Percentiles rank a stretch among this genome's conserved stretches.
Evolutionary conservation across 2,329 filamentous ascomycete genomes (phyloP).

Genomic region (Pseudogymnoascus sp.): DNA sequence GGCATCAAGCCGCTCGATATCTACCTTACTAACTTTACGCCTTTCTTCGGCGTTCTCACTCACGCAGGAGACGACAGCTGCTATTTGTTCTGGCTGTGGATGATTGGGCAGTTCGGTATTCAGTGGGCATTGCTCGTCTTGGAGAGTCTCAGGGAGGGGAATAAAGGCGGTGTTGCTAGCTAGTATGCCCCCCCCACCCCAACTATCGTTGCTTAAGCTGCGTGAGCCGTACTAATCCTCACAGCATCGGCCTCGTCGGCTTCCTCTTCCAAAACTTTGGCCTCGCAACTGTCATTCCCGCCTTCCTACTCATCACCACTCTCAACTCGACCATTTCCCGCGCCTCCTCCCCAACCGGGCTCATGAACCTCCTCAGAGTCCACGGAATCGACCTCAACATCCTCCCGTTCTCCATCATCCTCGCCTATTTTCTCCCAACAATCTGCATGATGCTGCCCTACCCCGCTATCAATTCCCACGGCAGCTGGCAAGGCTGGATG

Average conservation of each 20-base stretch:
- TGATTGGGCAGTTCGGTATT: constrained; percentile 3
- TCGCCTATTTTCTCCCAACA: not conserved
- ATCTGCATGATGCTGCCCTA: not conserved
- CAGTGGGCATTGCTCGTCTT: not conserved
- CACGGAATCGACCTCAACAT: not conserved
- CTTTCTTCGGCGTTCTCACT: not conserved
- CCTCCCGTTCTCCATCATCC: not conserved
- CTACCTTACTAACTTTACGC: constrained; percentile 3
- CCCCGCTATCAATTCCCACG: not conserved
- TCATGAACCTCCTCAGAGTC: not conserved
- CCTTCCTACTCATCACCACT: not conserved
- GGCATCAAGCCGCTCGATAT: constrained; percentile 3
- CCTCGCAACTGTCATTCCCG: constrained; percentile 1
- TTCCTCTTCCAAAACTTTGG: constrained; percentile 1
- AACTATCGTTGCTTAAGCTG: not conserved
- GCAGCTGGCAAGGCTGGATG: not conserved
- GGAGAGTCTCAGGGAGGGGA: constrained; percentile 1
- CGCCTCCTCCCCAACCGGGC: not conserved
- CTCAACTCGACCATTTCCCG: not conserved
- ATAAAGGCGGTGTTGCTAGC: not conserved
- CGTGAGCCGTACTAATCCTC: not conserved
- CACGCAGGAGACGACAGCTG: not conserved
- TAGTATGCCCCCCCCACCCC: not conserved
- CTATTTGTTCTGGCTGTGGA: constrained; percentile 9
- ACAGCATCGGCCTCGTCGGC: not conserved